phyloP scores from a whole-genome alignment of 306 rosid species.

The Cucurbita maxima region DNA sequence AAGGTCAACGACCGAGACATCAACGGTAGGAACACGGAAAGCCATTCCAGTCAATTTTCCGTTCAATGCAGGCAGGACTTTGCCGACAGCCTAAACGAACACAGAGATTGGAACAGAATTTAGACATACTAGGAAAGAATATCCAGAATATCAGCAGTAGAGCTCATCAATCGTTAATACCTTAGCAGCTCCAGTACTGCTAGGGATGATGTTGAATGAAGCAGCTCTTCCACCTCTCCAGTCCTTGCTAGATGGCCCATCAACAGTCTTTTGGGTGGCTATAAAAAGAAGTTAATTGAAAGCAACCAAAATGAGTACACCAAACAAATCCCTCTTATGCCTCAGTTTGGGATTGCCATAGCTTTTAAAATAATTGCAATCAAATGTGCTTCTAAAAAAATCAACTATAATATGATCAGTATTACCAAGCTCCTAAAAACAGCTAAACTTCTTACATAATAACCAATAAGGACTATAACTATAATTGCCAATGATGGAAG shows the following conservation, averaged over 20 bases:
- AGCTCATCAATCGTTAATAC: constrained; percentile 18
- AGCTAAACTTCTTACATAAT: too few species aligned
- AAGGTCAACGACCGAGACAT: constrained; percentile 73
- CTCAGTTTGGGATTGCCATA: too few species aligned
- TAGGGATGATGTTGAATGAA: constrained; percentile 92
- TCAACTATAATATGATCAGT: too few species aligned
- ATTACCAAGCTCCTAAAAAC: too few species aligned
- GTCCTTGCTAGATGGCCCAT: constrained; percentile 93
- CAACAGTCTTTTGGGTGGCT: constrained; percentile 98
- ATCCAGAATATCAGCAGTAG: neutral
- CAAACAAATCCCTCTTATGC: neutral
- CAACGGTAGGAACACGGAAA: constrained; percentile 67
- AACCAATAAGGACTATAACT: neutral
- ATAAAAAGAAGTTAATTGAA: neutral
- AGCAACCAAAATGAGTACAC: neutral
- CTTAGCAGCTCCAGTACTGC: constrained; percentile 99
- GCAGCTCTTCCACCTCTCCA: constrained; percentile 99
- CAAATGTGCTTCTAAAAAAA: too few species aligned
- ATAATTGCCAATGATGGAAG: neutral
- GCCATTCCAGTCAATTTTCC: constrained; percentile 85
- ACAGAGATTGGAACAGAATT: neutral
- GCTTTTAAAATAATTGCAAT: too few species aligned
- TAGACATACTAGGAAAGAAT: neutral
- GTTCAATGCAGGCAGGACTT: constrained; percentile 51
- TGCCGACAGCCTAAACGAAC: constrained; percentile 45